Percentiles rank a stretch among this genome's conserved stretches.
These are phyloP conservation scores for Lunasporangiospora selenospora DNA, from an alignment of 192 early-diverging fungal genomes.

Conservation along the genomic window DNA sequence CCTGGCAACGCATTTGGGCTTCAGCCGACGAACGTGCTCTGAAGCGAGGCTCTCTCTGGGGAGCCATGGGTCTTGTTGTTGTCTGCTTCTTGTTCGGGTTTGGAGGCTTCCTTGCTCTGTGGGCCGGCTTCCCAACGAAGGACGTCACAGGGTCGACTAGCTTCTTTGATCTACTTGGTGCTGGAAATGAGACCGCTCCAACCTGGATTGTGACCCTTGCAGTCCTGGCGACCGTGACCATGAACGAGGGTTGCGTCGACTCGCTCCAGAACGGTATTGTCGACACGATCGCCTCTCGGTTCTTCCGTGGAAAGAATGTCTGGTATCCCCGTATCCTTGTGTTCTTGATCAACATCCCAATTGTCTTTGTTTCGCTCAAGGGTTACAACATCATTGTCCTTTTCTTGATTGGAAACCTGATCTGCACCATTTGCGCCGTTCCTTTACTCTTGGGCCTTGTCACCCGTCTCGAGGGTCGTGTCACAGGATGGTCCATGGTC, in stretches of 20 bases:
- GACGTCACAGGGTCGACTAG: constrained; percentile 58
- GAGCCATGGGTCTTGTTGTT: constrained; percentile 59
- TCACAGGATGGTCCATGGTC: constrained; percentile 41
- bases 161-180: constrained; percentile 71
- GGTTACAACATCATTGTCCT: constrained; percentile 66
- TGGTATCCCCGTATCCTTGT: constrained; percentile 48
- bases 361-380: constrained; percentile 60
- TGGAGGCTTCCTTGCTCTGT: constrained; percentile 68
- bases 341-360: constrained; percentile 47
- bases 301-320: constrained; percentile 49
- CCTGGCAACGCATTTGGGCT: constrained; percentile 81
- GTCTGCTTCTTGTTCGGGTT: constrained; percentile 66
- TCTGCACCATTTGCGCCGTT: constrained; percentile 62
- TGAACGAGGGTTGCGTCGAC: constrained; percentile 72
- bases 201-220: constrained; percentile 67
- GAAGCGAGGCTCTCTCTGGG: constrained; percentile 60
- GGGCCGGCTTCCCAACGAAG: constrained; percentile 60
- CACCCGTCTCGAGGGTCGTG: constrained; percentile 46
- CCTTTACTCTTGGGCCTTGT: constrained; percentile 63
- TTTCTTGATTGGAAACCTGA: constrained; percentile 67
- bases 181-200: constrained; percentile 44
- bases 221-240: constrained; percentile 63
- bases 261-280: constrained; percentile 75
- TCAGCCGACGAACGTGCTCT: constrained; percentile 67
- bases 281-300: constrained; percentile 64